Evolutionary conservation across 768 basidiomycete genomes (phyloP), one percentile per base, ranked within the genome.

Genomic region (Xerocomellus chrysenteron): DNA sequence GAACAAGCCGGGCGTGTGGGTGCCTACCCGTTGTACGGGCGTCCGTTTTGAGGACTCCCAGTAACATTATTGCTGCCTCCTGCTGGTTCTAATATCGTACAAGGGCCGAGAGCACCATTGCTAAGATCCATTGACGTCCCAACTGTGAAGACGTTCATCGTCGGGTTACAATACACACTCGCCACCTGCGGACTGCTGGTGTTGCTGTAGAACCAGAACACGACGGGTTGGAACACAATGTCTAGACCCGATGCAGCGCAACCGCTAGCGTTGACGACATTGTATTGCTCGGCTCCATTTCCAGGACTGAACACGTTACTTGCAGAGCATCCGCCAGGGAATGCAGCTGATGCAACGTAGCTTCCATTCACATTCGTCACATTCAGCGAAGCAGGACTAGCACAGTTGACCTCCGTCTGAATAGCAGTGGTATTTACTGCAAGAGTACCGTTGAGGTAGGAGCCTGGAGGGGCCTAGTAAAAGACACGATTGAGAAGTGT

Each of bases 151-250:
- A 76, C 65, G 5, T 69, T 57, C 46, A 89, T 78, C 2, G 66
- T 73, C 4, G 87, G 86, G 12, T 68, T 59, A 63, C 87, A 89
- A 58, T 88, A 86, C 8, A 87, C 76, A 4, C 77, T 76, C 50
- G 76, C 74, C 1, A 77, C 80, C 55, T 82, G 73, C 13, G 73
- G 66, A 24, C 58, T 71, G 17, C 68, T 61, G 47, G 65, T 62
- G 43, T 74, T 65, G 32, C 80, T 74, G 65, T 77, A 86, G 65
- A 68, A 87, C 86, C 86, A 89, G 62, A 88, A 89, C 73, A 88
- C 78, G 42, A 88, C 83, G 9, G 87, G 84, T 36, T 76, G 79
- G 56, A 78, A 77, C 24, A 62, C 58, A 32, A 78, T 70, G 37
- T 73, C 61, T 32, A 77, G 55, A 35, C 71, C 62, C 5, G 67